Conservation (phyloP, 768 basidiomycete genomes). For the Nidula microcarpa region DNA sequence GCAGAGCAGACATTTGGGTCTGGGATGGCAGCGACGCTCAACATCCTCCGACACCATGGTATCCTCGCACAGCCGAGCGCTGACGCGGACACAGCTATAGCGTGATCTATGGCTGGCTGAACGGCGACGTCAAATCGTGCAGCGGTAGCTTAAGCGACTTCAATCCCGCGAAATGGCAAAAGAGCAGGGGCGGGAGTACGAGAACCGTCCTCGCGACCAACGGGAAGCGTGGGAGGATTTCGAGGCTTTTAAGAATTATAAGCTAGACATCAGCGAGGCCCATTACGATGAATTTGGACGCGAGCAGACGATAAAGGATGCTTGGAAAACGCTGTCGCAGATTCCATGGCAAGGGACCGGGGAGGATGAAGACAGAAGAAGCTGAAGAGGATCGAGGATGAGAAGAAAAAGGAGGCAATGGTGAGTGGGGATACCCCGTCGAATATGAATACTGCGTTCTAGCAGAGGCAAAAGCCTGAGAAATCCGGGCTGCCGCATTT, state of each 20-base stretch:
- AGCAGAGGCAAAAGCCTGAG: slow-evolving; percentile 70
- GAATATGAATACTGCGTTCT: slow-evolving; percentile 93
- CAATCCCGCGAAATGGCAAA: slow-evolving; percentile 77
- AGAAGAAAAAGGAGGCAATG: slow-evolving; percentile 93
- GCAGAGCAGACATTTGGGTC: slow-evolving; percentile 75
- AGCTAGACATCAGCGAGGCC: slow-evolving; percentile 93
- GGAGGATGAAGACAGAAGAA: slow-evolving; percentile 97
- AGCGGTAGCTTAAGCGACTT: slow-evolving; percentile 77
- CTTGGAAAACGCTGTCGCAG: slow-evolving; percentile 97
- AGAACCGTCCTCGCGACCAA: slow-evolving; percentile 89
- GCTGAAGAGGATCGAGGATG: slow-evolving; percentile 95
- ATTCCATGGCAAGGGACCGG: slow-evolving; percentile 98
- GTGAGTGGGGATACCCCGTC: slow-evolving; percentile 92
- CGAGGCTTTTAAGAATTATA: slow-evolving; percentile 89
- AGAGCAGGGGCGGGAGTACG: slow-evolving; percentile 94
- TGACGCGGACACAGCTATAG: slow-evolving; percentile 75
- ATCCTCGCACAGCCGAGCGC: slow-evolving; percentile 62
- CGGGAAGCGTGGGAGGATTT: slow-evolving; percentile 81
- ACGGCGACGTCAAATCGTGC: slow-evolving; percentile 68
- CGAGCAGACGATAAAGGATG: slow-evolving; percentile 88
- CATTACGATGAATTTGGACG: slow-evolving; percentile 97
- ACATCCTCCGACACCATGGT: slow-evolving; percentile 90
- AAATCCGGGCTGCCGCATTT: slow-evolving; percentile 96
- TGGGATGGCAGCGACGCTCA: slow-evolving; percentile 87
- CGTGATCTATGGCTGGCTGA: slow-evolving; percentile 90